These are phyloP conservation scores for Penicillium malachiteum DNA, from an alignment of 495 filamentous ascomycete species.

Conservation along the genomic window DNA sequence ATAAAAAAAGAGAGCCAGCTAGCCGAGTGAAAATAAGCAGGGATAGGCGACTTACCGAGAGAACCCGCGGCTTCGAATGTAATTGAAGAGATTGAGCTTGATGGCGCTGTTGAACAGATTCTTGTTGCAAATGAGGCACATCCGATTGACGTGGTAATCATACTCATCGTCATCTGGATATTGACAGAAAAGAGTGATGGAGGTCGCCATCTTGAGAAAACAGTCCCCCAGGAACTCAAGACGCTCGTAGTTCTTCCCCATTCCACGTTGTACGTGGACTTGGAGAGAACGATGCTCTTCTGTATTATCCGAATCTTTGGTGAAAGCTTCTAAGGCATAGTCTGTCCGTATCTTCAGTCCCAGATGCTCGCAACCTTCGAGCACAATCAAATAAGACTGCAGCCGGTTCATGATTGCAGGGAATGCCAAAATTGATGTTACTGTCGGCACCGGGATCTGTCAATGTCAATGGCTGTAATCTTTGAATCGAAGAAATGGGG, in stretches of 20 bases:
- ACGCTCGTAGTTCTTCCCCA: conserved; percentile 96
- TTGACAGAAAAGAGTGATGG: conserved; percentile 74
- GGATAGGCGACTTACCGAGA: conserved; percentile 51
- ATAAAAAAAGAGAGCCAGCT: neutral
- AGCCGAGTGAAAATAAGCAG: neutral
- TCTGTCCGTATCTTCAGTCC: conserved; percentile 60
- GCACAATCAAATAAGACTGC: conserved; percentile 76
- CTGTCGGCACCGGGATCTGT: conserved; percentile 63
- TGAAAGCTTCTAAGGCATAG: conserved; percentile 84
- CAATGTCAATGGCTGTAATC: neutral
- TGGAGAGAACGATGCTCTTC: conserved; percentile 71
- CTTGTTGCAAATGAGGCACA: conserved; percentile 89
- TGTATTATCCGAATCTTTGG: conserved; percentile 91
- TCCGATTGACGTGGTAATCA: conserved; percentile 84
- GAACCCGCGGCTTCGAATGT: conserved; percentile 79
- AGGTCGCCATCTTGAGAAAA: conserved; percentile 94
- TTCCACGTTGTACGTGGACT: conserved; percentile 77
- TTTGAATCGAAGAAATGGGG: neutral
- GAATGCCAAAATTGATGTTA: conserved; percentile 67
- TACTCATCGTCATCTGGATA: conserved; percentile 80
- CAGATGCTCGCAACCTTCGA: conserved; percentile 66
- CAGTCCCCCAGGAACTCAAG: conserved; percentile 93
- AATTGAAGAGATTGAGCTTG: conserved; percentile 64
- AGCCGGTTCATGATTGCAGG: conserved; percentile 82
- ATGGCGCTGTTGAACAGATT: conserved; percentile 79